Base-by-base conservation (phyloP, 495 filamentous ascomycete genomes). In the Chaetomidium leptoderma region DNA sequence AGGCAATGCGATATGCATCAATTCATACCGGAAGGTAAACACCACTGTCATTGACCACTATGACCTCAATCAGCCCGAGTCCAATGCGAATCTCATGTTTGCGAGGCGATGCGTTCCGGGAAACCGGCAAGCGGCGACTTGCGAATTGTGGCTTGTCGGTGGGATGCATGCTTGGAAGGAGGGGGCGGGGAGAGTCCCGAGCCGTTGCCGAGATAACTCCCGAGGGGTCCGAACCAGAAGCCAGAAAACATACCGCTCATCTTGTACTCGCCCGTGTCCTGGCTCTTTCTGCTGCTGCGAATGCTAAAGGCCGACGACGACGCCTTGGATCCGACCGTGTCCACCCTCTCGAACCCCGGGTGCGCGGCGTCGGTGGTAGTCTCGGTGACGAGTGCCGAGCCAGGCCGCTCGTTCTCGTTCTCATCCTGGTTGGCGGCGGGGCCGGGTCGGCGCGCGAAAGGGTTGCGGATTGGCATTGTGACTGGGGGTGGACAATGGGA, bases 41-140 rank as follows among this genome's bases (percentile, higher is more conserved):
- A 44, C 93, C 93, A 73, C 90, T 92, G 70, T 93, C 92, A 73
- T 96, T 93, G 68, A 98, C 92, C 36, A 97, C 93, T 98, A 68
- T 14, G 55, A 48, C 4, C 29, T 14, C 24, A 30, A 27, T 47
- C 44, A 47, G 44, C 44, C 27, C 6, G 27, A 21, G 0, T 16
- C n/a, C 46, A 49, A 2, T 10, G 10, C 14, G 6, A 21, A 23
- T 6, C 6, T 6, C 6, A 33, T 19, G 16, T n/a, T 7, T n/a
- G n/a, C n/a, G n/a, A n/a, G n/a, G 14, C 6, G 36, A 39, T 39
- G 13, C 36, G 16, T n/a, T n/a, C n/a, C n/a, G n/a, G n/a, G 14
- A 2, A 39, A 39, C 36, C 36, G 36, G 36, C 36, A 39, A 39
- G 36, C 4, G 16, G 16, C 36, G n/a, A 6, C 7, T 4, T 4